Conservation (phyloP, 2,329 filamentous ascomycete species). For the Exophiala lecanii-corni region DNA sequence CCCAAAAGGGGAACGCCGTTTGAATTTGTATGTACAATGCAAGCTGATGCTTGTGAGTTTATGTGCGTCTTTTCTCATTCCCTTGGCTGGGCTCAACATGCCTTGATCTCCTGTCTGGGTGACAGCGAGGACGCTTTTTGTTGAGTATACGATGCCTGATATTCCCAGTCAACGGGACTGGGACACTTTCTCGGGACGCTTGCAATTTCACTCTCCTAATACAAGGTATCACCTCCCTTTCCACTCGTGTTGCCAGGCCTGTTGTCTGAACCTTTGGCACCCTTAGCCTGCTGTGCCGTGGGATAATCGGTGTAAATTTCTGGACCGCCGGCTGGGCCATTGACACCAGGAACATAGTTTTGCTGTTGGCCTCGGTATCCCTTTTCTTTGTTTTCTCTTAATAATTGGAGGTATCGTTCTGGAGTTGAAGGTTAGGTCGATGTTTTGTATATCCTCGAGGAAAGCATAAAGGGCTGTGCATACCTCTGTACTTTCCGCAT, state of each 20-base stretch:
- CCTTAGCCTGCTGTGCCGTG: constrained; percentile 23
- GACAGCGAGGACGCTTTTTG: no score
- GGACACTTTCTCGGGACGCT: no score
- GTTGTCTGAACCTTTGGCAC: constrained; percentile 23
- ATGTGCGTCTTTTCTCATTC: no score
- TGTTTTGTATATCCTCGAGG: not conserved
- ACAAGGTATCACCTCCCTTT: constrained; percentile 20
- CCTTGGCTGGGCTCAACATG: no score
- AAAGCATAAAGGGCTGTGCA: constrained; percentile 27
- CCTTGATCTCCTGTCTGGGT: no score
- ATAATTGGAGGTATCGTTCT: constrained; percentile 63
- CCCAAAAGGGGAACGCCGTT: no score
- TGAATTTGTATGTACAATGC: no score
- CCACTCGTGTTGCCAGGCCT: constrained; percentile 26
- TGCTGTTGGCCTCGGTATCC: constrained; percentile 62
- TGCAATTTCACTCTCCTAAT: no score
- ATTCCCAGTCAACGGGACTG: no score
- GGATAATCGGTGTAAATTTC: constrained; percentile 26
- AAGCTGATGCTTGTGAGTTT: no score
- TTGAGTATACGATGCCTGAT: no score
- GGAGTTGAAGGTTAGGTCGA: constrained; percentile 2
- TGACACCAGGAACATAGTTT: constrained; percentile 48
- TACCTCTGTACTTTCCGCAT: constrained; percentile 62
- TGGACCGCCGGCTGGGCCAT: constrained; percentile 22
- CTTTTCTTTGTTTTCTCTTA: constrained; percentile 59